Percentiles rank a stretch among this genome's conserved stretches.
Conservation (phyloP, 352 stramenopile species). For the Phytopythium litorale region DNA sequence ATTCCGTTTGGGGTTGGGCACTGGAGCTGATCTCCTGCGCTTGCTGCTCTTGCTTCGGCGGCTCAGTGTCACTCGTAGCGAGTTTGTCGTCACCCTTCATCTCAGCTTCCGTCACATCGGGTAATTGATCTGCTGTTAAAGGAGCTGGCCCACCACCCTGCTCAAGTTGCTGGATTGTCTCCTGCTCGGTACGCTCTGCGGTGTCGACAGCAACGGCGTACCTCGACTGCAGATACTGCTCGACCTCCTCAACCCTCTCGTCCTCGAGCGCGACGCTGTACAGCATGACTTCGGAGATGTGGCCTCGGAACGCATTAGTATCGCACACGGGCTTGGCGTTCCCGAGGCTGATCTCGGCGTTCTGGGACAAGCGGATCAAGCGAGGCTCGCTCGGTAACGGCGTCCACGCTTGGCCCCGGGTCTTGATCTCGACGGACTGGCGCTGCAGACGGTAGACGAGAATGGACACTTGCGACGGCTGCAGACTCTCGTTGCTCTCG, state of each 20-base stretch:
- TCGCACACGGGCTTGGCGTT: constrained; percentile 54
- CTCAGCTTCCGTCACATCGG: neutral
- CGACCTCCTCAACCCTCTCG: constrained; percentile 18
- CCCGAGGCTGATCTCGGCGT: constrained; percentile 41
- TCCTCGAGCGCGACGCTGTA: constrained; percentile 45
- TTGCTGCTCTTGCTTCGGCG: neutral
- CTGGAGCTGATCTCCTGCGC: neutral
- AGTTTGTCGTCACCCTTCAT: neutral
- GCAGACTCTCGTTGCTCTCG: constrained; percentile 18
- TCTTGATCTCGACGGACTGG: constrained; percentile 43
- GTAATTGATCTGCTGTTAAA: neutral
- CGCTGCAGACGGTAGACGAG: constrained; percentile 43
- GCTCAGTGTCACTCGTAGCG: neutral
- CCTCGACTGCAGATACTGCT: constrained; percentile 32
- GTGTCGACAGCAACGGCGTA: neutral
- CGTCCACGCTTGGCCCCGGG: constrained; percentile 26
- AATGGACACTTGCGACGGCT: constrained; percentile 27
- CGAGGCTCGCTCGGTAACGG: constrained; percentile 5
- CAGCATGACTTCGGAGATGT: constrained; percentile 49
- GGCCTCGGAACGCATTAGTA: constrained; percentile 53
- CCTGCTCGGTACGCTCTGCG: neutral
- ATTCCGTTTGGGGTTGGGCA: neutral
- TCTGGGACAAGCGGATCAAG: constrained; percentile 38
- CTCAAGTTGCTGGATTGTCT: neutral
- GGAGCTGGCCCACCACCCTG: neutral